Base-by-base conservation (phyloP, 306 rosid genomes). In the Bauhinia variegata region DNA sequence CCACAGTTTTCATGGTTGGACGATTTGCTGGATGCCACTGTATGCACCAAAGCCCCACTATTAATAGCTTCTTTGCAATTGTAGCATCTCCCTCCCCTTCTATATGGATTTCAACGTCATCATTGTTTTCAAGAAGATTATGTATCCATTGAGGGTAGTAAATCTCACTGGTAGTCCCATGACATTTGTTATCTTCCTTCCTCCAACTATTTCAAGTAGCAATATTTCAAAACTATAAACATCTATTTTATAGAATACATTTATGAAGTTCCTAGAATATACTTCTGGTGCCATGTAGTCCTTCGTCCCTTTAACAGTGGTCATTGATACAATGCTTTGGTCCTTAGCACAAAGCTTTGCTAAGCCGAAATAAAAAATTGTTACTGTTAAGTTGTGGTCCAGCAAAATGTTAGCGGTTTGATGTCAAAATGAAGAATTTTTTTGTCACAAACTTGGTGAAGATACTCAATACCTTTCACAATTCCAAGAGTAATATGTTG, bases 361-460 rank as follows among this genome's bases (percentile, higher is more conserved):
- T 50, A 67, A 59, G 49, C 79, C 74, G 1, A 74, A 67, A 32
- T 67, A 56, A 41, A 56, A 58, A 8, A 74, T 66, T 14, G 66
- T 74, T 0, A 51, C 63, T 5, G 54, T 41, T 47, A 74, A 66
- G 7, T 50, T 66, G 1, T 57, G 11, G 4, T 65, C 73, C 15
- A 65, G 56, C 9, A 69, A 13, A 32, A 69, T 39, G 3, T 70
- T 59, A 19, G 51, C 18, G 75, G 75, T 23, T 70, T 58, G 48
- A 70, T 70, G 8, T 79, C 77, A 14, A 79, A 70, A 60, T 79
- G 83, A 3, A 79, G 63, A 41, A 79, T 79, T 47, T 5, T 15
- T 18, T 69, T 60, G 18, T 79, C 70, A 33, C 83, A 79, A 2
- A 80, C 80, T 59, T 57, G 77, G 48, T 74, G 83, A 42, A 79